phyloP scores from a whole-genome alignment of 352 stramenopile species.

The Phytophthora sp. region DNA sequence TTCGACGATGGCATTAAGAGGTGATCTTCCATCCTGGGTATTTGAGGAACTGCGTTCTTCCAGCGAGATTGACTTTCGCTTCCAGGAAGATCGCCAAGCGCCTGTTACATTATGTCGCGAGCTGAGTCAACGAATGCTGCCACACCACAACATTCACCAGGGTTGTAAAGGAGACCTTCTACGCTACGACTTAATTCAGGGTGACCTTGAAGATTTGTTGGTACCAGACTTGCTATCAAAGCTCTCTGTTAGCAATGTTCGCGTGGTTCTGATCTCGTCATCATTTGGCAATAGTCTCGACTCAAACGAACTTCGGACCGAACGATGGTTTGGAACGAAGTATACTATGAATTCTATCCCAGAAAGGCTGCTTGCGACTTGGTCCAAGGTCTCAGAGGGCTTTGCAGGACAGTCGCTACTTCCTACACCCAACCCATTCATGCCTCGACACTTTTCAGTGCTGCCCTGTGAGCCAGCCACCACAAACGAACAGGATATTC shows the following conservation, averaged over 20 bases:
- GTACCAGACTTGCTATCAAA: slow-evolving; percentile 35
- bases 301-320: slow-evolving; percentile 16
- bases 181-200: slow-evolving; percentile 60
- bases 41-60: slow-evolving; percentile 63
- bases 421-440: slow-evolving; percentile 67
- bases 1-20: background rate
- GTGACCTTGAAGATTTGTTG: slow-evolving; percentile 41
- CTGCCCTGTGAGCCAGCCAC: slow-evolving; percentile 26
- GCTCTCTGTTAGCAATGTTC: slow-evolving; percentile 64
- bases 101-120: slow-evolving; percentile 44
- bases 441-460: slow-evolving; percentile 66
- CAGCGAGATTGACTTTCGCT: slow-evolving; percentile 60
- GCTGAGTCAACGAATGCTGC: slow-evolving; percentile 67
- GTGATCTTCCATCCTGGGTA: slow-evolving; percentile 46
- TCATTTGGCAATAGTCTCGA: slow-evolving; percentile 38
- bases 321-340: slow-evolving; percentile 69
- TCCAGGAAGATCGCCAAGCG: slow-evolving; percentile 58
- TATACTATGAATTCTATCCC: slow-evolving; percentile 53
- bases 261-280: slow-evolving; percentile 62
- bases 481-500: slow-evolving; percentile 9
- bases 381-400: slow-evolving; percentile 18
- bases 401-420: slow-evolving; percentile 1
- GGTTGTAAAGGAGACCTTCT: slow-evolving; percentile 47
- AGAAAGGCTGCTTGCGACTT: slow-evolving; percentile 7
- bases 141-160: slow-evolving; percentile 40